These are phyloP conservation scores for Fusarium staphyleae DNA, from an alignment of 2,329 filamentous ascomycete species.

Conservation along the genomic window DNA sequence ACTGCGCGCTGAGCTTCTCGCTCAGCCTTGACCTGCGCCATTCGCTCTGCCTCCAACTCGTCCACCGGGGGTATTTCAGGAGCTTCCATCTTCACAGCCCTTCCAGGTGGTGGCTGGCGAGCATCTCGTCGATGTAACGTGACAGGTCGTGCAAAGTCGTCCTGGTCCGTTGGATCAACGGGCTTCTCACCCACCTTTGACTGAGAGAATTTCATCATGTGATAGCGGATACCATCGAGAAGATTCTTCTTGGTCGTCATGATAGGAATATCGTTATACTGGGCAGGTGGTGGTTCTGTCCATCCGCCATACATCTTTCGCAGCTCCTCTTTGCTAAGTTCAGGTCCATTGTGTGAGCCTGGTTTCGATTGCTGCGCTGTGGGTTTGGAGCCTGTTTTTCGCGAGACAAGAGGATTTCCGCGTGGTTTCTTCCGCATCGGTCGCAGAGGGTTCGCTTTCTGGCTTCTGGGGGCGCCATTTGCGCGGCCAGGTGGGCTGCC, in stretches of 20 bases:
- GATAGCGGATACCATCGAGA: slow-evolving; percentile 80
- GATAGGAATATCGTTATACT: slow-evolving; percentile 69
- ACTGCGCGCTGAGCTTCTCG: slow-evolving; percentile 85
- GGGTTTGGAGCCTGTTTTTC: slow-evolving; percentile 44
- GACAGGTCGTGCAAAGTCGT: slow-evolving; percentile 86
- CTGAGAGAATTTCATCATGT: slow-evolving; percentile 81
- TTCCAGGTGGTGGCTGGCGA: slow-evolving; percentile 69
- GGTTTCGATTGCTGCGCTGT: slow-evolving; percentile 31
- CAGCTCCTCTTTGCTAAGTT: slow-evolving; percentile 50
- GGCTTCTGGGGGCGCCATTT: slow-evolving; percentile 44
- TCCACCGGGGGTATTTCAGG: slow-evolving; percentile 55
- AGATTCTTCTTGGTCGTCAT: slow-evolving; percentile 84
- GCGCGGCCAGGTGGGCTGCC: slow-evolving; percentile 43
- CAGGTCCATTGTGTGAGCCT: slow-evolving; percentile 40
- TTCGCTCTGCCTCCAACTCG: slow-evolving; percentile 65
- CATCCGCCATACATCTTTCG: slow-evolving; percentile 62
- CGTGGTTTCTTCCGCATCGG: slow-evolving; percentile 53
- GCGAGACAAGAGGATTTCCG: slow-evolving; percentile 71
- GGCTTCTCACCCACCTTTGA: slow-evolving; percentile 65
- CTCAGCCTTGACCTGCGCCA: slow-evolving; percentile 77
- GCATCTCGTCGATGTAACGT: slow-evolving; percentile 90
- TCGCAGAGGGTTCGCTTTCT: slow-evolving; percentile 49
- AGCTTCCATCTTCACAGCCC: slow-evolving; percentile 67
- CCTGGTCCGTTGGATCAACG: slow-evolving; percentile 72
- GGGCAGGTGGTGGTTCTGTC: slow-evolving; percentile 58